These are phyloP conservation scores for Colletotrichum brevisporum DNA, from an alignment of 2,329 filamentous ascomycete species.

Conservation along the genomic window DNA sequence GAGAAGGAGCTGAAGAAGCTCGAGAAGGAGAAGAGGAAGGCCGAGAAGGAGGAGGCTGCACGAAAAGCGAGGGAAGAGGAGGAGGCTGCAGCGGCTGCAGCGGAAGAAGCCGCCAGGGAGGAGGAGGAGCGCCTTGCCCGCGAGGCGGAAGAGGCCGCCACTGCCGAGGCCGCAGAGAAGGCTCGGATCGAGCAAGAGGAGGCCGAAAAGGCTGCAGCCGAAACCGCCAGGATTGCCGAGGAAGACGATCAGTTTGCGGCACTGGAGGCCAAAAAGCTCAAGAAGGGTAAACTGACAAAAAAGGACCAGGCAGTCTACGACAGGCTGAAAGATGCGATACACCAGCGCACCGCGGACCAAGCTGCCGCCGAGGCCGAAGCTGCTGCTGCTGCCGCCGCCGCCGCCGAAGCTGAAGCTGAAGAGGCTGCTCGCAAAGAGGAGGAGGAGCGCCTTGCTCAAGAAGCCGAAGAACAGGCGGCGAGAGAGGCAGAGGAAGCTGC, in stretches of 20 bases:
- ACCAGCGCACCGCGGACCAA: conserved; percentile 57
- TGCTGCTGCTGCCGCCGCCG: conserved; percentile 49
- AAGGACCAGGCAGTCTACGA: conserved; percentile 62
- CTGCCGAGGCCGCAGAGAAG: conserved; percentile 48
- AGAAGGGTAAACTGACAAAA: conserved; percentile 61
- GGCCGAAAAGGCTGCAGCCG: conserved; percentile 49
- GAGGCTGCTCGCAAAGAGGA: conserved; percentile 47
- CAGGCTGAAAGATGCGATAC: conserved; percentile 52
- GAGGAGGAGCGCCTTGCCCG: conserved; percentile 50
- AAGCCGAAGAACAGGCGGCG: conserved; percentile 57
- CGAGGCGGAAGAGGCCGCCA: conserved; percentile 49
- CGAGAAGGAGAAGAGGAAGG: conserved; percentile 63
- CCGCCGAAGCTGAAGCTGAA: conserved; percentile 54
- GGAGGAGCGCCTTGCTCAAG: conserved; percentile 50
- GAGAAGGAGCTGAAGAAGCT: conserved; percentile 67
- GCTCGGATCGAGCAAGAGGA: conserved; percentile 42
- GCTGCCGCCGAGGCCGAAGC: conserved; percentile 54
- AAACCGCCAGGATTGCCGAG: conserved; percentile 47
- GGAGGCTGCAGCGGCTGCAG: conserved; percentile 47
- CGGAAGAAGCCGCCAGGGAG: conserved; percentile 44
- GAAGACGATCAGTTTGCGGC: conserved; percentile 56
- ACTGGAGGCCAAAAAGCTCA: conserved; percentile 64
- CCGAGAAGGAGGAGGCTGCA: conserved; percentile 58
- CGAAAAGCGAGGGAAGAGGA: conserved; percentile 56
- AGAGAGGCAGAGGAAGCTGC: conserved; percentile 55